Conservation (phyloP, 208 protist genomes). For the Trypanosoma lewisi region DNA sequence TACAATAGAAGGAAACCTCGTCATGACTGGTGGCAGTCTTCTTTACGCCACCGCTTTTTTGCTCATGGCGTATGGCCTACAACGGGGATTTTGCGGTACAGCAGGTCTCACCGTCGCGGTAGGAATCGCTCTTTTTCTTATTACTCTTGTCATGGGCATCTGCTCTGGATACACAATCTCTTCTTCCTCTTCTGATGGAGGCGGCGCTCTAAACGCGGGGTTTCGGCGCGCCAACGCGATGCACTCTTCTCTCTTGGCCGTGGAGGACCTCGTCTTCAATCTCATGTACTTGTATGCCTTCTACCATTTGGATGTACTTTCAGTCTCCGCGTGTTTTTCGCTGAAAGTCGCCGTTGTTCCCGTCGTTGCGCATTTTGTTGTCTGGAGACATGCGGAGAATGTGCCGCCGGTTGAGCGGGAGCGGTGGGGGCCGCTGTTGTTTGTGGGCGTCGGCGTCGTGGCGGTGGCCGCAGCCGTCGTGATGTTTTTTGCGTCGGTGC, state of each 20-base stretch:
- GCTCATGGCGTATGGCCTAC: constrained; percentile 12
- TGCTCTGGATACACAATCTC: constrained; percentile 12
- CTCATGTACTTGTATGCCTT: constrained; percentile 24
- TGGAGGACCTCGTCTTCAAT: constrained; percentile 16
- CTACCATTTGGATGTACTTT: constrained; percentile 19
- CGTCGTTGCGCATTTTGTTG: constrained; percentile 5
- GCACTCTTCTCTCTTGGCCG: constrained; percentile 8
- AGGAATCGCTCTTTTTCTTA: constrained; percentile 10
- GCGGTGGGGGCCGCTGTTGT: constrained; percentile 18
- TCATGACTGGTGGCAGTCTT: constrained; percentile 21
- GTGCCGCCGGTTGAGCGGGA: constrained; percentile 1
- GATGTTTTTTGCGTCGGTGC: constrained; percentile 24
- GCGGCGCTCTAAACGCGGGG: constrained; percentile 6
- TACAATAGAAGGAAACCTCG: constrained; percentile 11
- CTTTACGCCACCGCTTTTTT: constrained; percentile 20
- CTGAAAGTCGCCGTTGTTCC: constrained; percentile 19
- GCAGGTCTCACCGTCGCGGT: constrained; percentile 10
- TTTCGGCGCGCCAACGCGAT: constrained; percentile 13
- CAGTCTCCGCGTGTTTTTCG: constrained; percentile 23
- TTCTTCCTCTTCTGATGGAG: background rate
- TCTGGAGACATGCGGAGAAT: constrained; percentile 9
- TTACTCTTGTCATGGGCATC: constrained; percentile 14
- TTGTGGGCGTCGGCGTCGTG: constrained; percentile 14
- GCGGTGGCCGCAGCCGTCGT: constrained; percentile 9
- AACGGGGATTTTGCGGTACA: background rate